Evolutionary conservation across 495 filamentous ascomycete species (phyloP).

Genomic region (Penicillium diatomitis): DNA sequence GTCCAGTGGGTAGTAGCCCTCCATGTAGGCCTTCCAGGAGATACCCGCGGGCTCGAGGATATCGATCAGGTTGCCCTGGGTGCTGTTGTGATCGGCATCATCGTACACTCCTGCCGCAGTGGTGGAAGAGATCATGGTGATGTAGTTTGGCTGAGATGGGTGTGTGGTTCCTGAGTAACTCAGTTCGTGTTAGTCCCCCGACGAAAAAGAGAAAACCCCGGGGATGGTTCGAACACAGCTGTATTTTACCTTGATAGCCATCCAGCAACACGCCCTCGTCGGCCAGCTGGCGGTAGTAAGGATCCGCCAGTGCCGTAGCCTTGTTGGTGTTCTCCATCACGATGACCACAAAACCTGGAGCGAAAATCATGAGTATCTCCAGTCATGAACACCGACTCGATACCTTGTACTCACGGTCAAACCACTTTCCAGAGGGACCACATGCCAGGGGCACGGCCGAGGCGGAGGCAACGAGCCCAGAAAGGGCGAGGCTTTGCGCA

Average conservation of each 20-base stretch:
- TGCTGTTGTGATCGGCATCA: conserved; percentile 8
- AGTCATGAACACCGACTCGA: neutral
- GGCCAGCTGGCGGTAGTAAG: conserved; percentile 4
- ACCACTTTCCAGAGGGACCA: conserved; percentile 4
- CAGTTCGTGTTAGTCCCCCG: neutral
- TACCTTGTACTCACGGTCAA: neutral
- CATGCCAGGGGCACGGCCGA: neutral
- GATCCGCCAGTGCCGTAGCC: conserved; percentile 1
- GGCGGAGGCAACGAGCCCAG: neutral
- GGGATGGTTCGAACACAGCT: neutral
- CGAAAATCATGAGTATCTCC: neutral
- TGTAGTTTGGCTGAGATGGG: conserved; percentile 9
- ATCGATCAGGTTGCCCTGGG: conserved; percentile 5
- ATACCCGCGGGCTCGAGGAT: conserved; percentile 9
- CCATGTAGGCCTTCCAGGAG: conserved; percentile 7
- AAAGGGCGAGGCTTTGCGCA: neutral
- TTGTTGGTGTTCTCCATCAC: conserved; percentile 11
- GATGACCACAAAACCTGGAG: conserved; percentile 7
- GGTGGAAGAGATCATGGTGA: conserved; percentile 8
- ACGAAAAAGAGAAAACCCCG: neutral
- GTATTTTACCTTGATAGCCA: conserved; percentile 1
- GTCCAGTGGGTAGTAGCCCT: conserved; percentile 5
- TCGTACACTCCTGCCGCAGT: conserved; percentile 6
- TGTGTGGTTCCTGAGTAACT: conserved; percentile 1
- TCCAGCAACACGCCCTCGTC: conserved; percentile 1